phyloP scores from a whole-genome alignment of 2,329 filamentous ascomycete genomes.

The Colletotrichum abscissum region DNA sequence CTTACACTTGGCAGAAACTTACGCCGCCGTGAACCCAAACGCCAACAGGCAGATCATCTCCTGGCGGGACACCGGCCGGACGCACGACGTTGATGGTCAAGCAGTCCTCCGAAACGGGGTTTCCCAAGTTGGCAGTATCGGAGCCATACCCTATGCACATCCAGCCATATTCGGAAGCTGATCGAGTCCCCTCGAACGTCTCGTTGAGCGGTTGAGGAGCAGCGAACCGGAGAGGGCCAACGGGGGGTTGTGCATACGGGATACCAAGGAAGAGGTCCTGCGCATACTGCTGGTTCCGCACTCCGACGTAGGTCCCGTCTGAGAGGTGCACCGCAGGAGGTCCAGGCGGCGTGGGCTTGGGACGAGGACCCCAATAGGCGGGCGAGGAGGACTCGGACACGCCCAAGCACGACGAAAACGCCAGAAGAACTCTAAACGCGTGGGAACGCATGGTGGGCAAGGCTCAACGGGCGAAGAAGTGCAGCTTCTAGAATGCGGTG shows the following conservation, averaged over 20 bases:
- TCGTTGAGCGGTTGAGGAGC: constrained; percentile 64
- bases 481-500: constrained; percentile 8
- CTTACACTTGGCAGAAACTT: constrained; percentile 13
- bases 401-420: constrained; percentile 16
- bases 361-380: not conserved
- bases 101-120: constrained; percentile 64
- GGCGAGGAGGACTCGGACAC: constrained; percentile 14
- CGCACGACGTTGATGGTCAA: constrained; percentile 61
- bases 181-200: constrained; percentile 54
- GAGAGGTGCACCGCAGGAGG: constrained; percentile 25
- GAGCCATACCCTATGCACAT: constrained; percentile 63
- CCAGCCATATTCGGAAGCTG: constrained; percentile 57
- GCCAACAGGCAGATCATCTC: constrained; percentile 63
- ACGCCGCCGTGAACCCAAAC: constrained; percentile 70
- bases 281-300: constrained; percentile 50
- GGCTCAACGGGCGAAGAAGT: constrained; percentile 16
- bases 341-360: constrained; percentile 8
- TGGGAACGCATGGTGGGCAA: constrained; percentile 16
- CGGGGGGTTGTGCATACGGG: constrained; percentile 71
- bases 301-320: constrained; percentile 52
- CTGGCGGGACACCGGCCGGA: constrained; percentile 54
- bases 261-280: constrained; percentile 72
- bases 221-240: constrained; percentile 67
- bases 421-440: constrained; percentile 28
- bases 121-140: constrained; percentile 40